Percentiles rank a stretch among this genome's conserved stretches.
Conservation (phyloP, 163 green algal species). For the Scenedesmus sp. region DNA sequence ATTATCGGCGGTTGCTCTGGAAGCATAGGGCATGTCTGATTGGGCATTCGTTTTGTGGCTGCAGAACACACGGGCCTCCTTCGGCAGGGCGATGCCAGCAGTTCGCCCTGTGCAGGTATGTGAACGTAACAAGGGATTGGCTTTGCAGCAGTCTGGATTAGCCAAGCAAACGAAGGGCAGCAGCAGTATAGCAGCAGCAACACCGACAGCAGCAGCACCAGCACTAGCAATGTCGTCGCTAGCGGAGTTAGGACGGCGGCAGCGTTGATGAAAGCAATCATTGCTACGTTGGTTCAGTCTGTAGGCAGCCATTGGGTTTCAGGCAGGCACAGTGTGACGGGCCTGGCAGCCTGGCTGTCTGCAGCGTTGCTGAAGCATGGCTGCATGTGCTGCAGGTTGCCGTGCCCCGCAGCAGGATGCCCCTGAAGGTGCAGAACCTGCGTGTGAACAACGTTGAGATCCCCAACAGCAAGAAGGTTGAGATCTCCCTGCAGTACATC, state of each 20-base stretch:
- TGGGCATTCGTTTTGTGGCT: neutral
- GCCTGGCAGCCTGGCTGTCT: neutral
- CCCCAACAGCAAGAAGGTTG: slow-evolving; percentile 96
- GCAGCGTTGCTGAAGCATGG: neutral
- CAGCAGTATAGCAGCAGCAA: slow-evolving; percentile 8
- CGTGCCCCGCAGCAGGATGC: slow-evolving; percentile 57
- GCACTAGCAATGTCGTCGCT: neutral
- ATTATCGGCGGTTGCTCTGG: neutral
- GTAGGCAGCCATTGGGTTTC: neutral
- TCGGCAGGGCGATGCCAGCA: slow-evolving; percentile 50
- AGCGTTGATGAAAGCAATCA: neutral
- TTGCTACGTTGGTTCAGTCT: neutral
- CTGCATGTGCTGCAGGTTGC: slow-evolving; percentile 46
- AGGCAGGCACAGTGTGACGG: neutral
- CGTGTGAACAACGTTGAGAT: slow-evolving; percentile 95
- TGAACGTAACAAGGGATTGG: neutral
- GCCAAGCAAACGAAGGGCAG: neutral
- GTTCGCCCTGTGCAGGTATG: slow-evolving; percentile 35
- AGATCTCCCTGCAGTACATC: slow-evolving; percentile 98
- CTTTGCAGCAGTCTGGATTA: neutral
- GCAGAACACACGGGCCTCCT: slow-evolving; percentile 47
- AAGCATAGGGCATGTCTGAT: neutral
- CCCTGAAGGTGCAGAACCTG: slow-evolving; percentile 67
- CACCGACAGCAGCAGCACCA: neutral
- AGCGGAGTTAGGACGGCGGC: neutral